phyloP scores from a whole-genome alignment of 306 rosid genomes.

The Purshia tridentata region DNA sequence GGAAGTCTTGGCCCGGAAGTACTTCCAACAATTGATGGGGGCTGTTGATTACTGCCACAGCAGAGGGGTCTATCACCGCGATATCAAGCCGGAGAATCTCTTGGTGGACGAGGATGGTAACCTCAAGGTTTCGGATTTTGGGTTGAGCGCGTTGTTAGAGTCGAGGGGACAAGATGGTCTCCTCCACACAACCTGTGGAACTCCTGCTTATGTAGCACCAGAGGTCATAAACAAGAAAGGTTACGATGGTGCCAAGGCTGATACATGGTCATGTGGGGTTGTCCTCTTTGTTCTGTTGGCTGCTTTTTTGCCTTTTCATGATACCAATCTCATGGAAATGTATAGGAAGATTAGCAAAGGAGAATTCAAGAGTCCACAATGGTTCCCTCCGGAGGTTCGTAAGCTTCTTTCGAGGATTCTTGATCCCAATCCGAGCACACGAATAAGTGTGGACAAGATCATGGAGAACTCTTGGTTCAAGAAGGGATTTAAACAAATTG shows the following conservation, averaged over 20 bases:
- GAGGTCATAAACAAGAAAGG: conserved; percentile 59
- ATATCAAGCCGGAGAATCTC: conserved; percentile 64
- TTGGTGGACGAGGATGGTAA: conserved; percentile 60
- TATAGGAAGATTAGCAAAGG: conserved; percentile 55
- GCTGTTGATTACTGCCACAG: conserved; percentile 65
- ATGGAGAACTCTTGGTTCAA: conserved; percentile 58
- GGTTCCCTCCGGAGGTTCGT: conserved; percentile 49
- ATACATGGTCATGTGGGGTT: conserved; percentile 81
- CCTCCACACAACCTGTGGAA: conserved; percentile 65
- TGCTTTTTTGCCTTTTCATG: conserved; percentile 67
- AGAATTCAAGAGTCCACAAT: conserved; percentile 56
- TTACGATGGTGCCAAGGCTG: conserved; percentile 71
- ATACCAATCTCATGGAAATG: conserved; percentile 50
- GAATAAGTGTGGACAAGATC: conserved; percentile 41
- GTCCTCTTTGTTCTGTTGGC: conserved; percentile 65
- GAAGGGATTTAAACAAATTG: conserved; percentile 39
- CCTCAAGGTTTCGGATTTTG: conserved; percentile 61
- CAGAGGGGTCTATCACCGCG: conserved; percentile 61
- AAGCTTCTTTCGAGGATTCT: conserved; percentile 56
- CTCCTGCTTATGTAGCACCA: conserved; percentile 67
- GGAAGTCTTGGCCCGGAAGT: conserved; percentile 55
- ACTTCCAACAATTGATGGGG: conserved; percentile 60
- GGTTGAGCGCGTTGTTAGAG: conserved; percentile 56
- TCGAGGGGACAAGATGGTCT: conserved; percentile 46
- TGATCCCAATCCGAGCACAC: conserved; percentile 52